Evolutionary conservation across 2,329 filamentous ascomycete species (phyloP).

Genomic region (Huntiella abstrusa): DNA sequence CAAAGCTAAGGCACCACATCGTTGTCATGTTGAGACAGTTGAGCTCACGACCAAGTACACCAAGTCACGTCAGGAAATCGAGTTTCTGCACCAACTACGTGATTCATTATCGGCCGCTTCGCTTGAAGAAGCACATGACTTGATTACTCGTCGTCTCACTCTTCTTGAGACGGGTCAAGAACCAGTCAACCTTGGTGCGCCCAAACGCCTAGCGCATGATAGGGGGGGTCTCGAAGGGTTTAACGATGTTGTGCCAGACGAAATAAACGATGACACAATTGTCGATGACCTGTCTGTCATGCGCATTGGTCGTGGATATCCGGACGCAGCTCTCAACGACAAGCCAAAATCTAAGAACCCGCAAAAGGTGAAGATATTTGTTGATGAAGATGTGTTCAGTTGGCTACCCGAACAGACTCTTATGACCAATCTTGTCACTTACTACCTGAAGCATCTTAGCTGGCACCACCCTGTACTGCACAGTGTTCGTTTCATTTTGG

Average conservation of each 20-base stretch:
- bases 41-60: constrained; percentile 11
- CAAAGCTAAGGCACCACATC: constrained; percentile 7
- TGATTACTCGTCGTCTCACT: constrained; percentile 5
- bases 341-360: neutral
- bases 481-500: constrained; percentile 2
- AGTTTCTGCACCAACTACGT: constrained; percentile 8
- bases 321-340: neutral
- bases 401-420: neutral
- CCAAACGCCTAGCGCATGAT: neutral
- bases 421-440: constrained; percentile 5
- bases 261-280: constrained; percentile 4
- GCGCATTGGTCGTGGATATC: constrained; percentile 10
- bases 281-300: constrained; percentile 5
- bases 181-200: neutral
- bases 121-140: constrained; percentile 4
- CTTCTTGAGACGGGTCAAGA: constrained; percentile 10
- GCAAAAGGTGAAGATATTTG: neutral
- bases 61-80: constrained; percentile 11
- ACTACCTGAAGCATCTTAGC: constrained; percentile 10
- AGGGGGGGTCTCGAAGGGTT: constrained; percentile 2
- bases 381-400: neutral
- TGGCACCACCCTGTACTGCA: constrained; percentile 11
- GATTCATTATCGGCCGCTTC: constrained; percentile 2
- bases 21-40: constrained; percentile 9
- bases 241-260: constrained; percentile 8